Percentiles rank a stretch among this genome's conserved stretches.
Conservation (phyloP, 2,329 filamentous ascomycete genomes). For the Pseudocercospora vitis region DNA sequence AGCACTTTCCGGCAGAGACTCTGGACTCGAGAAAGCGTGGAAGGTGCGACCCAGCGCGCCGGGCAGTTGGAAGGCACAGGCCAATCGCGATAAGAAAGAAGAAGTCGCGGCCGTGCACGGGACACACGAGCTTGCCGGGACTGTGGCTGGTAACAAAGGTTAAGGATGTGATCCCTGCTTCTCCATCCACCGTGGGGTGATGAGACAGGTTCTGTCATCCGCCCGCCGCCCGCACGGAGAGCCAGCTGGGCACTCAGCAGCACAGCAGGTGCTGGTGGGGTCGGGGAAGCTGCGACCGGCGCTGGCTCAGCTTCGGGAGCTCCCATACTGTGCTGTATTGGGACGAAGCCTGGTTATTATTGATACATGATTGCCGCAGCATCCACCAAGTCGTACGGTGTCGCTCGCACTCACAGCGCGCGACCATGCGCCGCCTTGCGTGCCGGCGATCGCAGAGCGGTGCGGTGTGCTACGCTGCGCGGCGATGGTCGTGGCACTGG, state of each 20-base stretch:
- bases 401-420: not conserved
- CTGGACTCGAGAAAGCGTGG: slow-evolving; percentile 9
- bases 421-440: not conserved
- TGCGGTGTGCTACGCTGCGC: not conserved
- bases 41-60: slow-evolving; percentile 2
- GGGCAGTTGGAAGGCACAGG: slow-evolving; percentile 8
- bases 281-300: slow-evolving; percentile 8
- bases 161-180: not conserved
- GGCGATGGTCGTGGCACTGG: not conserved
- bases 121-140: not conserved
- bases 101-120: not conserved
- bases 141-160: not conserved
- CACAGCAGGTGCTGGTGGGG: no score
- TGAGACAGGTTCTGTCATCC: not conserved
- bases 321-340: not conserved
- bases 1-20: not conserved
- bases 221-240: no score
- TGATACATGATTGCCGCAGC: no score
- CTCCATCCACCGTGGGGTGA: not conserved
- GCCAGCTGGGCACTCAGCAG: slow-evolving; percentile 4
- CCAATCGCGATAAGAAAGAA: slow-evolving; percentile 8
- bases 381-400: not conserved
- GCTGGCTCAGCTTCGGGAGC: not conserved
- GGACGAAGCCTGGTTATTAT: no score
- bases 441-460: slow-evolving; percentile 2